phyloP scores from a whole-genome alignment of 2,329 filamentous ascomycete genomes.

The Kalmusia sp. region DNA sequence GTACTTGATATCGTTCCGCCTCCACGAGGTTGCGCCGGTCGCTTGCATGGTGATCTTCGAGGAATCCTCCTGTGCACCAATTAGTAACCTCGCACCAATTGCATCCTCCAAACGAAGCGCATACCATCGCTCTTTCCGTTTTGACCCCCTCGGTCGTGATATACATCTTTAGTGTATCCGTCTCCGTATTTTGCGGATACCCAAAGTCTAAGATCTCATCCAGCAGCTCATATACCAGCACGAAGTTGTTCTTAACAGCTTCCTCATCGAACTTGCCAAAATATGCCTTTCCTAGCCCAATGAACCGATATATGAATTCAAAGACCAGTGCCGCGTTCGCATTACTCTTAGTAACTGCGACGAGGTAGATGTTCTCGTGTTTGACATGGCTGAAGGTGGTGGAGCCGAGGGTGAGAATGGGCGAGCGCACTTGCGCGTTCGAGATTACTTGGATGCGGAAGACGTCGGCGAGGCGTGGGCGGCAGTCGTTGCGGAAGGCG shows the following conservation, averaged over 20 bases:
- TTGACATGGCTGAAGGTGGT: slow-evolving; percentile 99
- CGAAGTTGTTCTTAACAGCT: slow-evolving; percentile 99
- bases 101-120: background rate
- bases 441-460: slow-evolving; percentile 99
- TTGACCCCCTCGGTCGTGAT: slow-evolving; percentile 99
- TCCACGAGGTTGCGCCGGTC: slow-evolving; percentile 94
- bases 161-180: slow-evolving; percentile 99
- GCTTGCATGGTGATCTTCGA: slow-evolving; percentile 99
- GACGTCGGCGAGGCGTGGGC: slow-evolving; percentile 95
- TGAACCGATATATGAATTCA: slow-evolving; percentile 93
- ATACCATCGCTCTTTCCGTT: slow-evolving; percentile 74
- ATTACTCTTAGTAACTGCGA: slow-evolving; percentile 98
- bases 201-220: slow-evolving; percentile 99
- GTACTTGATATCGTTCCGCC: slow-evolving; percentile 97
- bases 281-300: slow-evolving; percentile 89
- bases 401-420: slow-evolving; percentile 94
- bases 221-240: slow-evolving; percentile 94
- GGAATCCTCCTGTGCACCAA: slow-evolving; percentile 72
- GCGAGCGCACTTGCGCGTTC: slow-evolving; percentile 95
- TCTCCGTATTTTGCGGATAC: slow-evolving; percentile 98
- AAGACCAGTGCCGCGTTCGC: slow-evolving; percentile 98
- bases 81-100: slow-evolving; percentile 21
- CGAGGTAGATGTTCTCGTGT: slow-evolving; percentile 98
- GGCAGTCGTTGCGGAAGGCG: slow-evolving; percentile 97
- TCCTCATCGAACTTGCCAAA: slow-evolving; percentile 99